phyloP scores from a whole-genome alignment of 148 eudicot genomes.

The Tetragonia tetragonoides region DNA sequence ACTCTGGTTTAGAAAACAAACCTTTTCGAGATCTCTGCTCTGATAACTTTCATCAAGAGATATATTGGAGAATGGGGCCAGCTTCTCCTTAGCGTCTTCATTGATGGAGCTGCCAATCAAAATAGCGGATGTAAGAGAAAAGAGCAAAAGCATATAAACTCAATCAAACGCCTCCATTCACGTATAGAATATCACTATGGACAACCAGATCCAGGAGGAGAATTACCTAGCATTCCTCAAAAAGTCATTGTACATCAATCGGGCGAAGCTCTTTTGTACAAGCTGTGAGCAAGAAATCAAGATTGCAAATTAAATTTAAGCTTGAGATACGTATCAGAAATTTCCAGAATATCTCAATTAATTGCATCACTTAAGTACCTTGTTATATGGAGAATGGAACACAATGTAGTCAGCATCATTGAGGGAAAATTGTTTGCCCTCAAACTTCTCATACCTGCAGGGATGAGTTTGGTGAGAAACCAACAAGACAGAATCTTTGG shows the following conservation, averaged over 20 bases:
- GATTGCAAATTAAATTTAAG: too few species aligned
- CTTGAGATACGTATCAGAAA: neutral
- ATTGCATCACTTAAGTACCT: constrained; percentile 42
- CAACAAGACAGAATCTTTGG: neutral
- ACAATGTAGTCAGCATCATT: constrained; percentile 76
- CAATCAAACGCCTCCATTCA: neutral
- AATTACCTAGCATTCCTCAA: constrained; percentile 77
- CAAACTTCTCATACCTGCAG: constrained; percentile 77
- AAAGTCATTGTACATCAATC: constrained; percentile 75
- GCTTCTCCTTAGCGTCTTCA: constrained; percentile 76
- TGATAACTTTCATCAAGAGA: constrained; percentile 75
- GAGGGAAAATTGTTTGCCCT: constrained; percentile 76
- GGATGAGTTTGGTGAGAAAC: neutral
- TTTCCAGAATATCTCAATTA: neutral
- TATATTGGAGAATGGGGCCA: constrained; percentile 71
- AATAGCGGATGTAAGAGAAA: constrained; percentile 1
- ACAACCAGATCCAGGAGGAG: neutral
- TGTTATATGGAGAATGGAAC: constrained; percentile 98
- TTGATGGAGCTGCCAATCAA: constrained; percentile 58
- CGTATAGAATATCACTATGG: neutral
- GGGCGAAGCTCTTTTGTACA: constrained; percentile 96
- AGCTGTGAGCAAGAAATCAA: constrained; percentile 57
- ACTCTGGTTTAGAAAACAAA: constrained; percentile 21
- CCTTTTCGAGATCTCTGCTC: constrained; percentile 99
- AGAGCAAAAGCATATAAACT: neutral